Percentiles rank a stretch among this genome's conserved stretches.
Evolutionary conservation across 495 filamentous ascomycete species (phyloP).

Genomic region (Haplographium delicatum): DNA sequence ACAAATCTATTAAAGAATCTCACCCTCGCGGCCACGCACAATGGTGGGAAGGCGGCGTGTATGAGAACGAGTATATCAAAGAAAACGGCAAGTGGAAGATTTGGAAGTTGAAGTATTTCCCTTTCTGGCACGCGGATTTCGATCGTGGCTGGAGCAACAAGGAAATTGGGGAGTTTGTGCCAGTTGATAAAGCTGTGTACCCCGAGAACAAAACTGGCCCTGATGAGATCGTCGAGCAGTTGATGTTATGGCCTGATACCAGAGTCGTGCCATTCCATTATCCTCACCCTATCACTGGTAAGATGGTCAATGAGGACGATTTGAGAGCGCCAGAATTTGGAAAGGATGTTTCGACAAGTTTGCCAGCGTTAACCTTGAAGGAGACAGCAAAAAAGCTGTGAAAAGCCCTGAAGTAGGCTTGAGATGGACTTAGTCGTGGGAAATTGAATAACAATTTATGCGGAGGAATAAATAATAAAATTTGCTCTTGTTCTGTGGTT

Average conservation of each 20-base stretch:
- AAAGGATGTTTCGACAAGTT: conserved; percentile 30
- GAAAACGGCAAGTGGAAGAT: conserved; percentile 51
- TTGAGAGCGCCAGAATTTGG: conserved; percentile 43
- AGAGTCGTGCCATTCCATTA: conserved; percentile 53
- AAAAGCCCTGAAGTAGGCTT: neutral
- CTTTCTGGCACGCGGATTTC: conserved; percentile 51
- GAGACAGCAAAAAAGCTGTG: conserved; percentile 5
- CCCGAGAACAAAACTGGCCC: conserved; percentile 46
- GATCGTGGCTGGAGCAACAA: conserved; percentile 48
- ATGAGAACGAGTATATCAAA: conserved; percentile 57
- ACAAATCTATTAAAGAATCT: conserved; percentile 39
- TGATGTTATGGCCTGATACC: conserved; percentile 50
- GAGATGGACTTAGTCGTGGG: too few species aligned
- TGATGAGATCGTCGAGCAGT: conserved; percentile 48
- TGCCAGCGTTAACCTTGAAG: conserved; percentile 38
- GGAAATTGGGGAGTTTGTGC: conserved; percentile 43
- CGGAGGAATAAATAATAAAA: too few species aligned
- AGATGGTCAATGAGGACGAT: conserved; percentile 36
- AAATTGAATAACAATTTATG: too few species aligned
- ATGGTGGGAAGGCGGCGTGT: conserved; percentile 54
- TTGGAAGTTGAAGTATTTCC: conserved; percentile 49
- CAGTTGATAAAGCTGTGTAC: conserved; percentile 37
- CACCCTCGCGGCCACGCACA: conserved; percentile 46
- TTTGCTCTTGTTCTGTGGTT: too few species aligned
- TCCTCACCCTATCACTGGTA: conserved; percentile 47